Conservation (phyloP, 2,329 filamentous ascomycete genomes). For the Didymella segeticola region DNA sequence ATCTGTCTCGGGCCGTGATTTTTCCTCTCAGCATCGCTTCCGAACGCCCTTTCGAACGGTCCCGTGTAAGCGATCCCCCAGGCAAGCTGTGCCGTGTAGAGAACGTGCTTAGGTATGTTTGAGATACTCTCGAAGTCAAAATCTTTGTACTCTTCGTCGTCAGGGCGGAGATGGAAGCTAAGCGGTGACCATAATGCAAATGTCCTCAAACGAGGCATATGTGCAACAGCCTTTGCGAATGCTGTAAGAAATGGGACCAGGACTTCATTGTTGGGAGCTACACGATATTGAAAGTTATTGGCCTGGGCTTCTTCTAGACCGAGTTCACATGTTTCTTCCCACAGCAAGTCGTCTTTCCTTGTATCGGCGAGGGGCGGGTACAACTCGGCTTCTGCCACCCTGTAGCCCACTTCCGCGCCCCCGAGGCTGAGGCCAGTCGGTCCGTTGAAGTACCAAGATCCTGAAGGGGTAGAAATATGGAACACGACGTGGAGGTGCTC, state of each 20-base stretch:
- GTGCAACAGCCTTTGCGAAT: slow-evolving; percentile 25
- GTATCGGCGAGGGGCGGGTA: slow-evolving; percentile 21
- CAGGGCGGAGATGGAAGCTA: neutral
- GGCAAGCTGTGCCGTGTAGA: neutral
- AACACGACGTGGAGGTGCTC: slow-evolving; percentile 23
- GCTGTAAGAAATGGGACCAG: slow-evolving; percentile 19
- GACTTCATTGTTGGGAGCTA: slow-evolving; percentile 17
- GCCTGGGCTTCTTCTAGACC: neutral
- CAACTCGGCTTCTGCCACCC: slow-evolving; percentile 3
- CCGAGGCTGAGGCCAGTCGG: slow-evolving; percentile 15
- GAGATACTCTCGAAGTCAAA: neutral
- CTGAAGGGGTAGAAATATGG: slow-evolving; percentile 20
- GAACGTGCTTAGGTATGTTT: neutral
- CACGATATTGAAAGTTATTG: slow-evolving; percentile 2
- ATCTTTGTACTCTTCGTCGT: neutral
- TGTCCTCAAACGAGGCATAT: slow-evolving; percentile 19
- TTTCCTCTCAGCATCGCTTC: neutral
- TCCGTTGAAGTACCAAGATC: slow-evolving; percentile 29
- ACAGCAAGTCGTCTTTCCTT: neutral
- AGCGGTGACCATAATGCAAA: slow-evolving; percentile 19
- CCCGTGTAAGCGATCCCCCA: slow-evolving; percentile 13
- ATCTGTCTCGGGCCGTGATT: neutral
- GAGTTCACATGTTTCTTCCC: neutral
- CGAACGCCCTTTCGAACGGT: neutral
- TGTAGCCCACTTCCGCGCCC: slow-evolving; percentile 4